Conservation (phyloP, 1,139 yeast genomes). For the Trichomonascaceae sp. region DNA sequence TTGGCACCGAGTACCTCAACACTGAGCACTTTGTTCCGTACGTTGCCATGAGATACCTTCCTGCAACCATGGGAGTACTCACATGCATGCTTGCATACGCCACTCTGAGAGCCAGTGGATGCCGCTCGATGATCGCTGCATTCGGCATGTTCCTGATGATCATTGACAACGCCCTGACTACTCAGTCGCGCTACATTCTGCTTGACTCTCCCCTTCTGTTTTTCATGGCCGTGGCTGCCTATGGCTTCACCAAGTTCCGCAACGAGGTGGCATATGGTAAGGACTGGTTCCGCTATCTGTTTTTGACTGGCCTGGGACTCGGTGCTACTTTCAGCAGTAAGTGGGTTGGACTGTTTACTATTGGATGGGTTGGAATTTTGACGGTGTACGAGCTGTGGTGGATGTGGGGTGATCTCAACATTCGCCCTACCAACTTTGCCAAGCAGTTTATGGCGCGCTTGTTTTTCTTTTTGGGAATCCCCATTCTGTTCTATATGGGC, state of each 20-base stretch:
- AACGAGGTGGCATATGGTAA: constrained; percentile 57
- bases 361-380: constrained; percentile 78
- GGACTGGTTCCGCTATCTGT: constrained; percentile 57
- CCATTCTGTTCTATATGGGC: constrained; percentile 48
- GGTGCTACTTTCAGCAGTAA: constrained; percentile 85
- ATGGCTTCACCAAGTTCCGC: constrained; percentile 71
- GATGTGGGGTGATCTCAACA: constrained; percentile 68
- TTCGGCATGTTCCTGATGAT: constrained; percentile 54
- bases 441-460: constrained; percentile 49
- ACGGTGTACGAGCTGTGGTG: constrained; percentile 79
- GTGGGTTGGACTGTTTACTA: constrained; percentile 95
- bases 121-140: constrained; percentile 62
- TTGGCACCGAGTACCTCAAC: constrained; percentile 67
- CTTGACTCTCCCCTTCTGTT: constrained; percentile 85
- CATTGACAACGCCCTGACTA: constrained; percentile 74
- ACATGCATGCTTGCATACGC: constrained; percentile 67
- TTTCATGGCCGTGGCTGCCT: constrained; percentile 79
- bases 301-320: constrained; percentile 65
- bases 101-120: constrained; percentile 79
- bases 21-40: constrained; percentile 63
- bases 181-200: constrained; percentile 81
- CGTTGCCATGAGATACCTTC: constrained; percentile 71
- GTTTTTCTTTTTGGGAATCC: constrained; percentile 51
- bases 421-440: constrained; percentile 37
- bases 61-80: constrained; percentile 70